Conservation (phyloP, 495 filamentous ascomycete genomes). For the Filosporella fistucella region DNA sequence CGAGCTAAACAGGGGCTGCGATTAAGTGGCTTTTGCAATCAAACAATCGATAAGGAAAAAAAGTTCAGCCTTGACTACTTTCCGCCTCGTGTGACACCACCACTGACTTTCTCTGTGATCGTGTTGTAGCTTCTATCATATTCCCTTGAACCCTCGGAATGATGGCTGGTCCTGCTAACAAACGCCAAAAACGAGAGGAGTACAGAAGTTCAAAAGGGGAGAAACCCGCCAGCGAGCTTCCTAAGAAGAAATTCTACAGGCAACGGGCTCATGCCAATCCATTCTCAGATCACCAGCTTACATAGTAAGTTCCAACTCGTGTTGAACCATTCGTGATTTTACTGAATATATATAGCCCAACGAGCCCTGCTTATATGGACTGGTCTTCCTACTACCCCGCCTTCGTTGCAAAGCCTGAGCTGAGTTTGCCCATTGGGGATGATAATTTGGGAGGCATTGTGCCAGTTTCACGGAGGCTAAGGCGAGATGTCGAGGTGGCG, state of each 20-base stretch:
- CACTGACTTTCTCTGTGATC: too few relatives aligned
- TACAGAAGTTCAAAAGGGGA: conserved; percentile 52
- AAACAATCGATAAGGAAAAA: too few relatives aligned
- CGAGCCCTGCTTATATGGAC: conserved; percentile 78
- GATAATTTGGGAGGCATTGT: conserved; percentile 13
- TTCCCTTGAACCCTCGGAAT: too few relatives aligned
- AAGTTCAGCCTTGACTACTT: conserved; percentile 12
- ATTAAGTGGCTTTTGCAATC: too few relatives aligned
- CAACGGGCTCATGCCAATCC: conserved; percentile 97
- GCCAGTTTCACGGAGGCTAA: conserved; percentile 33
- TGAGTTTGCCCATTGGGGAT: conserved; percentile 26
- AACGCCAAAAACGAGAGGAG: conserved; percentile 69
- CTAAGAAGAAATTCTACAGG: conserved; percentile 91
- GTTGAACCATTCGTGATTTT: not conserved
- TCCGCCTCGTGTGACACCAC: too few relatives aligned
- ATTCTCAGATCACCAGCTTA: conserved; percentile 86
- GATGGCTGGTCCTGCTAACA: conserved; percentile 56
- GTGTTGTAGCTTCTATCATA: not conserved
- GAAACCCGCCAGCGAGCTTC: conserved; percentile 45
- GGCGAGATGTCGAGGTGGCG: conserved; percentile 78
- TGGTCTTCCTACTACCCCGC: conserved; percentile 85
- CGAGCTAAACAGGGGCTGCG: too few relatives aligned
- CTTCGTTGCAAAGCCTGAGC: conserved; percentile 36
- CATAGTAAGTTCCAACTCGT: conserved; percentile 62
- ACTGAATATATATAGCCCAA: conserved; percentile 53